phyloP scores from a whole-genome alignment of 2,329 filamentous ascomycete genomes.

The Fusarium virguliforme region DNA sequence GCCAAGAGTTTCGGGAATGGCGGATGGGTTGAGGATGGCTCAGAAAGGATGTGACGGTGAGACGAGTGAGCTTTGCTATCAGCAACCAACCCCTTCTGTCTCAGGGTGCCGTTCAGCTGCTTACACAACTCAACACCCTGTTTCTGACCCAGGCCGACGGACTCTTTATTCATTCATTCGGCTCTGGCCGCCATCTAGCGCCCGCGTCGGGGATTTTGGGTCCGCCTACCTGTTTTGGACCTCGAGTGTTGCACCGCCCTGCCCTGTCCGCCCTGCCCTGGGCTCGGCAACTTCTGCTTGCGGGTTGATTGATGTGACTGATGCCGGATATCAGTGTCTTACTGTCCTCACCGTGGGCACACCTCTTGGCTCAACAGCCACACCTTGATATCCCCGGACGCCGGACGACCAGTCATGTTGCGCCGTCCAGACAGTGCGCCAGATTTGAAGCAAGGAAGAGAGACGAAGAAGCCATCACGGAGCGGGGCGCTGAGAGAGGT shows the following conservation, averaged over 20 bases:
- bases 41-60: slow-evolving; percentile 16
- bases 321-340: slow-evolving; percentile 36
- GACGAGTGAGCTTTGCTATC: slow-evolving; percentile 16
- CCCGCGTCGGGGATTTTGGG: slow-evolving; percentile 14
- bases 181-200: slow-evolving; percentile 26
- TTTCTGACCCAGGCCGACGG: slow-evolving; percentile 18
- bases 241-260: neutral
- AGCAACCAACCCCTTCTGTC: slow-evolving; percentile 1
- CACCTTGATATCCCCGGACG: slow-evolving; percentile 27
- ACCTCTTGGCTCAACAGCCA: slow-evolving; percentile 36
- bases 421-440: slow-evolving; percentile 38
- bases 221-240: slow-evolving; percentile 20
- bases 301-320: slow-evolving; percentile 23
- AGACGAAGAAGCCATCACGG: slow-evolving; percentile 25
- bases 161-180: slow-evolving; percentile 19
- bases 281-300: slow-evolving; percentile 11
- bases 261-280: neutral
- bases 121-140: slow-evolving; percentile 34
- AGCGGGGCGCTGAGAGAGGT: slow-evolving; percentile 33
- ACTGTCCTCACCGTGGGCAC: slow-evolving; percentile 23
- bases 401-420: slow-evolving; percentile 36
- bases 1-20: slow-evolving; percentile 29
- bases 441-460: slow-evolving; percentile 27
- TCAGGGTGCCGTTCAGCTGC: slow-evolving; percentile 6
- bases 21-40: slow-evolving; percentile 21